A percentile compares a stretch with the other conserved stretches of the same genome.
phyloP scores from a whole-genome alignment of 2,329 filamentous ascomycete species.

The Fusarium scirpi region DNA sequence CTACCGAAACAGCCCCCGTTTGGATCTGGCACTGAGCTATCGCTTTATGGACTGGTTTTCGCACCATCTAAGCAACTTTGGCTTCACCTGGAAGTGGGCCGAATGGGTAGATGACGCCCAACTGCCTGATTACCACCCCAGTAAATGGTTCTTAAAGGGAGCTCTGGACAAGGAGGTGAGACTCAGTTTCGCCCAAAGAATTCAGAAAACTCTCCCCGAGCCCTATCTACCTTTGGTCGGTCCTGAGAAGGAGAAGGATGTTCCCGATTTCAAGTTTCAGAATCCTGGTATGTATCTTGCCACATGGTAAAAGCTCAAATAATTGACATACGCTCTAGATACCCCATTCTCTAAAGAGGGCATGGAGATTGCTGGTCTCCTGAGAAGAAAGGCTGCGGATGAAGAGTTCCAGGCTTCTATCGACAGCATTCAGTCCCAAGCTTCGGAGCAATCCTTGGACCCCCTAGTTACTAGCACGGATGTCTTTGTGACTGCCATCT shows the following conservation, averaged over 20 bases:
- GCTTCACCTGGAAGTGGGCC: slow-evolving; percentile 99
- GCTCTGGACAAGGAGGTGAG: slow-evolving; percentile 97
- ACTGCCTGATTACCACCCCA: slow-evolving; percentile 81
- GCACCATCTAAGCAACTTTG: slow-evolving; percentile 98
- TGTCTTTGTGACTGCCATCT: slow-evolving; percentile 92
- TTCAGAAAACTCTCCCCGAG: slow-evolving; percentile 90
- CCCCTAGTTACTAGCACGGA: slow-evolving; percentile 89
- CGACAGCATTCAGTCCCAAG: slow-evolving; percentile 82
- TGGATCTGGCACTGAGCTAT: slow-evolving; percentile 88
- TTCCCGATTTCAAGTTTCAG: slow-evolving; percentile 93
- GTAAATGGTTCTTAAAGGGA: slow-evolving; percentile 92
- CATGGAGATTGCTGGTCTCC: slow-evolving; percentile 80
- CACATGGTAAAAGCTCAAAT: neutral
- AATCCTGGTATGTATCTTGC: slow-evolving; percentile 70
- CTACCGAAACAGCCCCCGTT: slow-evolving; percentile 82
- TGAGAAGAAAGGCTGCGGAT: slow-evolving; percentile 86
- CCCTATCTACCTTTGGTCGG: slow-evolving; percentile 85
- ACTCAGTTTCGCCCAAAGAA: slow-evolving; percentile 93
- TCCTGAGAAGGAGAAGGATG: slow-evolving; percentile 91
- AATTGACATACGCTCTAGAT: slow-evolving; percentile 58
- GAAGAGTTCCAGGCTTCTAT: slow-evolving; percentile 88
- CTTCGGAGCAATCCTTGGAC: slow-evolving; percentile 77
- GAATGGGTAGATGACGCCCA: slow-evolving; percentile 93
- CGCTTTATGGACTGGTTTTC: slow-evolving; percentile 98
- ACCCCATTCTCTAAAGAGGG: slow-evolving; percentile 87